Base-by-base conservation (phyloP, 768 basidiomycete species). In the Coprinellus micaceus region DNA sequence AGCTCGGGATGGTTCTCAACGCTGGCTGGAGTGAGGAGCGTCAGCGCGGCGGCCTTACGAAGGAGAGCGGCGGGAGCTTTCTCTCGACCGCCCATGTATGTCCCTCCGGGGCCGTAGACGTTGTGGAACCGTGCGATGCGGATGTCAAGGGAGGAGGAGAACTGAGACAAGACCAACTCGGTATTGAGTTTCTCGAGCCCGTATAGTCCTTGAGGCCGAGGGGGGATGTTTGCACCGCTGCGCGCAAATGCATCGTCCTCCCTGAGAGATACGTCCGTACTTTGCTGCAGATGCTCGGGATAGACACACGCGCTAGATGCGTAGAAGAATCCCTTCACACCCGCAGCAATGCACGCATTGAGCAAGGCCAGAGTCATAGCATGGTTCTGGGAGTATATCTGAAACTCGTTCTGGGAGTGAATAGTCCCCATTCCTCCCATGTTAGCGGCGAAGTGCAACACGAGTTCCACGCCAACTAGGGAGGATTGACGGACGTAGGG, bases 391-490 rank as follows among this genome's bases (percentile, higher is more conserved):
- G 61, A 54, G 59, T 83, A 85, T 25, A 84, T 80, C 17, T 58
- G 56, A 41, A 75, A 68, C 47, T 81, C 78, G 62, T 85, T 84
- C 0, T 62, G 67, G 3, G 67, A 61, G 58, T 84, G 82, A 45
- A 85, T 85, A 0, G 76, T 75, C 1, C 84, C 84, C 84, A 85
- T 85, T 0, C 84, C 84, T 3, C 82, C 83, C 83, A 83, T 84
- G 21, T 72, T 79, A 1, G 83, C 83, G 11, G 84, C 81, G 58
- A 85, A 79, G 63, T 85, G 83, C 19, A 83, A 67, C 24, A 85
- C 73, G 6, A 67, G 71, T 48, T 75, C 59, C 30, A 81, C 70
- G 26, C 69, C 77, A n/a, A 61, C 63, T 6, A 81, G 70, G 1
- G 63, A 75, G 2, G 61, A 66, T 13, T 67, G 54, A 59, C 76